Base-by-base conservation (phyloP, 441 rosid species). In the Arabidopsis hybrid region DNA sequence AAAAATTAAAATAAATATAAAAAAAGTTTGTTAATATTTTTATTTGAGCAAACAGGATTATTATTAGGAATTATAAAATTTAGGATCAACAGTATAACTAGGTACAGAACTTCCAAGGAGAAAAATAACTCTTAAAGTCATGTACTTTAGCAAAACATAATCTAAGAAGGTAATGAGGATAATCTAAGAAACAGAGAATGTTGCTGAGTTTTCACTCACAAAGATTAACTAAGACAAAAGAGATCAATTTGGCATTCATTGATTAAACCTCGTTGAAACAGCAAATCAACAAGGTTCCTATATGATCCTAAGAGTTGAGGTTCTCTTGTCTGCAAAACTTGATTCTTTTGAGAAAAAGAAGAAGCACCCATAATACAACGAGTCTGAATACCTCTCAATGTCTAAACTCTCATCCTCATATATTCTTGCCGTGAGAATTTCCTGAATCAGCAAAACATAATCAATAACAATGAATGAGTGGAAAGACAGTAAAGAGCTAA, bases 341-440 rank as follows among this genome's bases (percentile, higher is more conserved):
- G n/a, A n/a, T n/a, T n/a, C n/a, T n/a, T n/a, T n/a, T n/a, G n/a
- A n/a, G n/a, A n/a, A n/a, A n/a, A n/a, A n/a, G n/a, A n/a, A n/a
- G n/a, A n/a, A n/a, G n/a, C n/a, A n/a, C n/a, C n/a, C n/a, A n/a
- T n/a, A n/a, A n/a, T n/a, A n/a, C n/a, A n/a, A n/a, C n/a, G n/a
- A n/a, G n/a, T n/a, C n/a, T n/a, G n/a, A n/a, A n/a, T n/a, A n/a
- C n/a, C n/a, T n/a, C n/a, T n/a, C n/a, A n/a, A n/a, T n/a, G n/a
- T n/a, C n/a, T n/a, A n/a, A n/a, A n/a, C n/a, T n/a, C n/a, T 90
- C 91, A 43, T 88, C 87, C 78, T 87, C 46, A 90, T 69, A 83
- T 90, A 90, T 66, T 86, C 96, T 81, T 77, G 92, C 74, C 99
- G 84, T 65, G 99, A 95, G 59, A 89, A 84, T 77, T 88, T 89